A percentile compares a stretch with the other conserved stretches of the same genome.
Evolutionary conservation across 1,284 basidiomycete species (phyloP).

Genomic region (Papiliotrema flavescens): DNA sequence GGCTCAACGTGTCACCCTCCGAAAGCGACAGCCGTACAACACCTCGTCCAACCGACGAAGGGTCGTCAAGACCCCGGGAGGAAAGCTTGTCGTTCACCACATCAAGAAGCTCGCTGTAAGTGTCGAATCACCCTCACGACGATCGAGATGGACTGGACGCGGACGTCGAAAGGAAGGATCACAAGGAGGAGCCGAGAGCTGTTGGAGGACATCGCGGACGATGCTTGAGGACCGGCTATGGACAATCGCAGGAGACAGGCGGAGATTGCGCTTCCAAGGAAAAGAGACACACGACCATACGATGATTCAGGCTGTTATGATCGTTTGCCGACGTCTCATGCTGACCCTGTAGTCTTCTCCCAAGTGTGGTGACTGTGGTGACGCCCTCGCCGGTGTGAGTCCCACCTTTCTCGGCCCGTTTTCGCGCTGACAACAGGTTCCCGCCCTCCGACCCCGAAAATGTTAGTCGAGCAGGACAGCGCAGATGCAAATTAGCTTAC

Average conservation of each 20-base stretch:
- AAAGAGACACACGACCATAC: background rate
- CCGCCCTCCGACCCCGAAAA: slow-evolving; percentile 85
- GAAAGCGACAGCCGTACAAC: slow-evolving; percentile 98
- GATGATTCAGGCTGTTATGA: too few species aligned
- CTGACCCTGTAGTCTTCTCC: slow-evolving; percentile 56
- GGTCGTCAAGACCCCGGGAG: slow-evolving; percentile 87
- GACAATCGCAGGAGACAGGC: background rate
- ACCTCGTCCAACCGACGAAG: slow-evolving; percentile 94
- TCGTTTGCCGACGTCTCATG: background rate
- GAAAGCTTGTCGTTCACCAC: slow-evolving; percentile 52
- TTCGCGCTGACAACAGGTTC: slow-evolving; percentile 57
- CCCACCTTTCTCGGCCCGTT: background rate
- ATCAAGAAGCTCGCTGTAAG: slow-evolving; percentile 52
- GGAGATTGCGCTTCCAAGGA: background rate
- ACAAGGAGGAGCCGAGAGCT: background rate
- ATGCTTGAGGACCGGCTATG: too few species aligned
- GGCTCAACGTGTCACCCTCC: slow-evolving; percentile 99
- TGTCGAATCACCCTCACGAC: slow-evolving; percentile 5
- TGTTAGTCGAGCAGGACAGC: slow-evolving; percentile 47
- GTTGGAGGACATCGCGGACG: too few species aligned
- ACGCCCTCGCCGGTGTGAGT: slow-evolving; percentile 84
- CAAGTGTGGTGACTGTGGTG: slow-evolving; percentile 97
- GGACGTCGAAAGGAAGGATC: background rate
- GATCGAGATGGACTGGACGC: background rate
- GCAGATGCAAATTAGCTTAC: slow-evolving; percentile 2